A percentile compares a stretch with the other conserved stretches of the same genome.
Conservation (phyloP, 495 filamentous ascomycete species). For the Aspergillus affinis region DNA sequence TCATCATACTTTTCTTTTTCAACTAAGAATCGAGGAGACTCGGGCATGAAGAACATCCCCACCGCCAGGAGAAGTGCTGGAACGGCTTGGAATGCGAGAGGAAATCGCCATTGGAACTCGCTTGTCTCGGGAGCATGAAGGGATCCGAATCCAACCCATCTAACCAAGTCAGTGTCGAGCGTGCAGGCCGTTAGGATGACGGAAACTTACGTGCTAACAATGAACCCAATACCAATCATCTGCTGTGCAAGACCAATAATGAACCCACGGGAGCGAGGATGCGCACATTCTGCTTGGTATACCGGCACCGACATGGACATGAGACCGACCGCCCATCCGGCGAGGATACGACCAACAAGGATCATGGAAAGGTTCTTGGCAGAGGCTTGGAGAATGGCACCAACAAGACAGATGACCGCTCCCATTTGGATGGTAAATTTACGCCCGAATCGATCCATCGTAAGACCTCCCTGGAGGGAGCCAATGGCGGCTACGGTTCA, state of each 20-base stretch:
- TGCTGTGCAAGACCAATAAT: conserved; percentile 60
- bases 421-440: conserved; percentile 57
- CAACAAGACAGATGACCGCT: conserved; percentile 53
- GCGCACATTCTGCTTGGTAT: conserved; percentile 55
- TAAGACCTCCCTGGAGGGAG: conserved; percentile 36
- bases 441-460: conserved; percentile 47
- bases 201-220: conserved; percentile 44
- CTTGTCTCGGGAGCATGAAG: conserved; percentile 39
- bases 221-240: conserved; percentile 58
- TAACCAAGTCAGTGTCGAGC: conserved; percentile 17
- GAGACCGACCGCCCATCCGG: conserved; percentile 61
- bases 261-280: conserved; percentile 52
- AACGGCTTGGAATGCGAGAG: conserved; percentile 53
- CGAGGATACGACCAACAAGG: conserved; percentile 60
- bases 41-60: conserved; percentile 53
- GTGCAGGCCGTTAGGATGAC: not conserved
- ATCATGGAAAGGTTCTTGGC: conserved; percentile 56
- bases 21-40: conserved; percentile 56
- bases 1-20: conserved; percentile 46
- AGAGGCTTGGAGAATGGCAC: conserved; percentile 55
- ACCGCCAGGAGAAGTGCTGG: conserved; percentile 44
- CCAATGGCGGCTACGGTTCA: conserved; percentile 30
- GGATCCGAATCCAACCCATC: conserved; percentile 58
- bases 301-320: conserved; percentile 60
- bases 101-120: conserved; percentile 55